Base-by-base conservation (phyloP, 352 stramenopile genomes). In the Chrysophaeum taylorii region DNA sequence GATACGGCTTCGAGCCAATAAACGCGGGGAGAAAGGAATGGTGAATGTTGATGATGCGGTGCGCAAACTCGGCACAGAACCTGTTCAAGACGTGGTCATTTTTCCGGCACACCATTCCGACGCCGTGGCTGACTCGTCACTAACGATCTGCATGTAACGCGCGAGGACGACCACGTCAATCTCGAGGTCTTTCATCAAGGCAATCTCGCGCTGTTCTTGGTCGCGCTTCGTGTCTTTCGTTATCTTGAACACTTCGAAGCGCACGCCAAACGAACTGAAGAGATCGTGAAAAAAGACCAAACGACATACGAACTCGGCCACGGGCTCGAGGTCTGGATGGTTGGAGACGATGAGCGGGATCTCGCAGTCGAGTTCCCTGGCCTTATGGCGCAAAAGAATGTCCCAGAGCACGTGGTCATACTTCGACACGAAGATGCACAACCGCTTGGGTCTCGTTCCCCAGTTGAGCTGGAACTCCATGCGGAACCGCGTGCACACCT, bases 81-180 rank as follows among this genome's bases (percentile, higher is more conserved):
- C 74, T 67, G 29, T 75, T 64, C 27, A 79, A 79, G 5, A 90
- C n/a, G n/a, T n/a, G n/a, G n/a, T n/a, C n/a, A n/a, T n/a, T n/a
- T n/a, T n/a, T n/a, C n/a, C n/a, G n/a, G n/a, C n/a, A n/a, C n/a
- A n/a, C n/a, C n/a, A n/a, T n/a, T n/a, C n/a, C n/a, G n/a, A n/a
- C n/a, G n/a, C n/a, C n/a, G n/a, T n/a, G n/a, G n/a, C n/a, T n/a
- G n/a, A n/a, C n/a, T n/a, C n/a, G n/a, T n/a, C n/a, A n/a, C n/a
- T n/a, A n/a, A n/a, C 42, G 29, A 90, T 74, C 71, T 90, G 84
- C 84, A 90, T 90, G 71, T 90, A 90, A n/a, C 84, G 62, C 43
- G 84, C 84, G 45, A 90, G 69, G 15, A 90, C 77, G 0, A 90
- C 69, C 0, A 89, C 23, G 78, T 90, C 84, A 53, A 90, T 76